Percentiles rank a stretch among this genome's conserved stretches.
phyloP scores from a whole-genome alignment of 176 grass and related monocot species.

The Eremochloa ophiuroides region DNA sequence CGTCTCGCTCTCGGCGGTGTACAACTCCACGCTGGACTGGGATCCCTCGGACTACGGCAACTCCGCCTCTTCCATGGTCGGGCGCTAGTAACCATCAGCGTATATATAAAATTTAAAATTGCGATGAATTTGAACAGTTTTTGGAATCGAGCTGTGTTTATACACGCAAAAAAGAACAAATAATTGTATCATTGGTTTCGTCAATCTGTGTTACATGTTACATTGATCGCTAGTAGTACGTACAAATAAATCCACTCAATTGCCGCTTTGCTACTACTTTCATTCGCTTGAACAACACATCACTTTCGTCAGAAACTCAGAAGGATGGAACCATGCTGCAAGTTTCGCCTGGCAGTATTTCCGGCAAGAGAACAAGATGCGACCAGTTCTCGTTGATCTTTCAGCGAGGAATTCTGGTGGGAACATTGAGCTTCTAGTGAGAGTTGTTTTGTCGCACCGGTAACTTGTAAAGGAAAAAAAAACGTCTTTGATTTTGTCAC shows the following conservation, averaged over 20 bases:
- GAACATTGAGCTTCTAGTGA: not conserved
- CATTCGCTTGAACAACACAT: not conserved
- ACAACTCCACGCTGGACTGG: slow-evolving; percentile 61
- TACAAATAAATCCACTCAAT: not conserved
- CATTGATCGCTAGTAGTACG: not conserved
- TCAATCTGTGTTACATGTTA: not conserved
- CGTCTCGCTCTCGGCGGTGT: slow-evolving; percentile 49
- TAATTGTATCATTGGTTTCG: not conserved
- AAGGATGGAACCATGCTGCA: not conserved
- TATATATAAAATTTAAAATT: not conserved
- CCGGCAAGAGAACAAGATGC: not conserved
- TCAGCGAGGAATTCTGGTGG: not conserved
- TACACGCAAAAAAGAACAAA: not conserved
- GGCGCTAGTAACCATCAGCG: slow-evolving; percentile 11
- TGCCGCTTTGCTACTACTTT: not conserved
- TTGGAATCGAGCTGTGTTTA: not conserved
- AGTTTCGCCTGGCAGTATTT: not conserved
- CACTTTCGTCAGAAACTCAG: not conserved
- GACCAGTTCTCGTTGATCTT: not conserved
- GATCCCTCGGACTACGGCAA: slow-evolving; percentile 46
- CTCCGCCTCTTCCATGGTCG: slow-evolving; percentile 43
- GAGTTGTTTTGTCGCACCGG: not conserved
- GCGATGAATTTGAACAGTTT: not conserved
- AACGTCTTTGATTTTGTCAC: not conserved
- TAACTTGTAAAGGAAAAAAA: not conserved